Percentiles rank a stretch among this genome's conserved stretches.
These are phyloP conservation scores for Thraustotheca clavata DNA, from an alignment of 352 stramenopile genomes.

Conservation along the genomic window DNA sequence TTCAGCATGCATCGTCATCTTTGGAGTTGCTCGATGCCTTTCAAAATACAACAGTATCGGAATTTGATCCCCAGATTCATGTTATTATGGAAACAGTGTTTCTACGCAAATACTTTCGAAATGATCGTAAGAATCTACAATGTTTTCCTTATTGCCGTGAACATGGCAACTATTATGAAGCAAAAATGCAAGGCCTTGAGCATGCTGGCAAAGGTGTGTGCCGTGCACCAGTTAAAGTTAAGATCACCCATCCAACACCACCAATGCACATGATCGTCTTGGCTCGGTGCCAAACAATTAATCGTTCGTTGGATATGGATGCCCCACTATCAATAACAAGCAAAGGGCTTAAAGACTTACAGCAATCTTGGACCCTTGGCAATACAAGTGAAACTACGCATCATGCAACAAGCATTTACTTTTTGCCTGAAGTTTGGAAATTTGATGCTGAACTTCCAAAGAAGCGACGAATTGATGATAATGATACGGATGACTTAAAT, in stretches of 20 bases:
- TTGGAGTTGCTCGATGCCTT: constrained; percentile 32
- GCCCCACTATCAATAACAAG: constrained; percentile 25
- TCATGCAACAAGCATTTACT: constrained; percentile 23
- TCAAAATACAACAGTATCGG: neutral
- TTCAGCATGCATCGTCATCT: constrained; percentile 12
- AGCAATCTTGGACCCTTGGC: constrained; percentile 23
- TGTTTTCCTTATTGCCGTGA: constrained; percentile 87
- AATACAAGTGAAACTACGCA: constrained; percentile 58
- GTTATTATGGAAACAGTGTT: constrained; percentile 78
- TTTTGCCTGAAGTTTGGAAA: constrained; percentile 85
- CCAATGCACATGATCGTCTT: constrained; percentile 48
- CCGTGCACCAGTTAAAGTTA: constrained; percentile 63
- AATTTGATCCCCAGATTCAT: neutral
- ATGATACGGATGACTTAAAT: constrained; percentile 29
- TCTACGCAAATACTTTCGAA: constrained; percentile 87
- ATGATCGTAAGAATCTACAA: constrained; percentile 89
- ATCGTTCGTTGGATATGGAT: constrained; percentile 26
- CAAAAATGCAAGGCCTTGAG: constrained; percentile 77
- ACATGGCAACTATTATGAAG: constrained; percentile 84
- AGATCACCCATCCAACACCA: constrained; percentile 42
- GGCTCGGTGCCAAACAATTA: constrained; percentile 62
- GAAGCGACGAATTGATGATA: constrained; percentile 57
- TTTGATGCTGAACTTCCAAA: constrained; percentile 85
- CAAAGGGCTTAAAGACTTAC: constrained; percentile 58
- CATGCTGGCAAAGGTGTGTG: constrained; percentile 80